These are phyloP conservation scores for Leccinum solheimii DNA, from an alignment of 1,284 basidiomycete species.

Conservation along the genomic window DNA sequence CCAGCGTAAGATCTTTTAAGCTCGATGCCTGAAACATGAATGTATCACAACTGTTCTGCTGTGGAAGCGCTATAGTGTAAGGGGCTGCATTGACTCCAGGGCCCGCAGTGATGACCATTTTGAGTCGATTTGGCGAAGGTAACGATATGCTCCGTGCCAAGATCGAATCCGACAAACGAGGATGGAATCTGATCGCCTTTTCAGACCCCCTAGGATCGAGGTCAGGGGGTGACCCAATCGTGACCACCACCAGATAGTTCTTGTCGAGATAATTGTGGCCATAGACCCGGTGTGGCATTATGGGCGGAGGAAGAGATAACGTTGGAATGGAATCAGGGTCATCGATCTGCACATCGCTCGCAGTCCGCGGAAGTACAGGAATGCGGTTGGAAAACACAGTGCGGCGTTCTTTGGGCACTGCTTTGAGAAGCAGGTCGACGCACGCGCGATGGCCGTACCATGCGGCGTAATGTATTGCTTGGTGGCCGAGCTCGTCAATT, in stretches of 20 bases:
- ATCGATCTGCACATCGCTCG: conserved; percentile 33
- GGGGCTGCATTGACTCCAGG: conserved; percentile 83
- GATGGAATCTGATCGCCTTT: conserved; percentile 62
- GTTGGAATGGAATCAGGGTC: conserved; percentile 91
- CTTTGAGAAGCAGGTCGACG: conserved; percentile 71
- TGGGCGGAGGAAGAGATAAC: conserved; percentile 93
- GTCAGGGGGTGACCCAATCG: conserved; percentile 69
- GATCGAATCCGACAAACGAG: conserved; percentile 65
- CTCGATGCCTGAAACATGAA: conserved; percentile 83
- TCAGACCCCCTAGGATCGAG: conserved; percentile 27
- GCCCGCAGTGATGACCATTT: conserved; percentile 87
- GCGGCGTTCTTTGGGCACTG: conserved; percentile 31
- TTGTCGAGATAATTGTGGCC: conserved; percentile 92
- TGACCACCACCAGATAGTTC: conserved; percentile 84
- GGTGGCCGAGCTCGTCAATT: conserved; percentile 84
- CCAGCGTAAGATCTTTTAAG: conserved; percentile 76
- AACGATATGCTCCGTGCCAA: conserved; percentile 47
- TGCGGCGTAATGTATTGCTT: conserved; percentile 92
- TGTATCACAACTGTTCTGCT: conserved; percentile 77
- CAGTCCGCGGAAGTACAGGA: conserved; percentile 16
- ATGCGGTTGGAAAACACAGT: conserved; percentile 12
- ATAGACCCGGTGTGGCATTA: conserved; percentile 93
- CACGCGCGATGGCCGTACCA: conserved; percentile 94
- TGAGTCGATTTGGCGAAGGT: conserved; percentile 80
- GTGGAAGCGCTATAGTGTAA: conserved; percentile 85